Base-by-base conservation (phyloP, 2,329 filamentous ascomycete genomes). In the Knufia fluminis region DNA sequence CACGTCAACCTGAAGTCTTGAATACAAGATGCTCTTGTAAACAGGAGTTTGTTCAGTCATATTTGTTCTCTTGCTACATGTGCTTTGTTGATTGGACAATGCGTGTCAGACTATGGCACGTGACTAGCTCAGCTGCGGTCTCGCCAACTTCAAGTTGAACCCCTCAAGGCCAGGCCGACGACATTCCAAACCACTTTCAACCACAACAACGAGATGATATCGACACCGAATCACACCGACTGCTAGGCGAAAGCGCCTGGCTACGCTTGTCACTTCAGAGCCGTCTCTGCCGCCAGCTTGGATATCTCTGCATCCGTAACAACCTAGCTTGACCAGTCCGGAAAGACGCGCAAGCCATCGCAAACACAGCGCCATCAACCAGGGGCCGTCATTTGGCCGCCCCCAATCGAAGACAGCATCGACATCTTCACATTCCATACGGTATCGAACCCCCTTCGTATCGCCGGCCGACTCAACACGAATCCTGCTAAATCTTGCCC, bases 171-270 rank as follows among this genome's bases (percentile, higher is more conserved):
- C 14, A 26, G 35, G 17, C 33, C 45, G 33, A 40, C 54, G 52
- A 53, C 49, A 44, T 52, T 49, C 49, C 40, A 28, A 43, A 10
- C n/a, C 20, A 26, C 23, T n/a, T 59, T 56, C 47, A 63, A 16
- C 20, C 20, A 26, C 24, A 39, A 59, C 57, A 48, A 63, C 62
- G 52, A 47, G 52, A 59, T 55, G 59, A 46, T 48, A 54, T 54
- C 45, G 28, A 49, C 54, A 54, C 52, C 49, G 46, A 52, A 28
- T 52, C 36, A 45, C 43, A 58, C 56, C 59, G 57, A 56, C 59
- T 64, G 69, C 70, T 74, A 71, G 69, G 67, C 70, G 62, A 58
- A 50, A 50, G 59, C 62, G 70, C 71, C 70, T 71, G 62, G 70
- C 69, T 64, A 54, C 61, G 63, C 62, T 61, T 59, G 61, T 64